Evolutionary conservation across 768 basidiomycete species (phyloP).

Genomic region (Lentinula sp.): DNA sequence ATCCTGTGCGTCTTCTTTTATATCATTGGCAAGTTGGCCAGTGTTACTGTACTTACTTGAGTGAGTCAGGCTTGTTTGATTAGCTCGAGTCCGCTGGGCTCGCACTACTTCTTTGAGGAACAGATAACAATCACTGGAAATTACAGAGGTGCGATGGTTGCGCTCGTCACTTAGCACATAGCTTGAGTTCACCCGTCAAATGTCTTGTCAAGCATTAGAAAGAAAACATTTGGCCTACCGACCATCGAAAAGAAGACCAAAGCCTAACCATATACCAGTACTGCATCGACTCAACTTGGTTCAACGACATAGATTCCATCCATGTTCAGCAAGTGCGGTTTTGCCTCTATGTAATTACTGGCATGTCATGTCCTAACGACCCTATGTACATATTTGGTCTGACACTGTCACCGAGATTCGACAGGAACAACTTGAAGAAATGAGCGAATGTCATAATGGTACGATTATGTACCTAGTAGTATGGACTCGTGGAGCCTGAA

Average conservation of each 20-base stretch:
- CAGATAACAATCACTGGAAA: background rate
- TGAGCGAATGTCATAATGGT: no score
- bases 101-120: background rate
- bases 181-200: background rate
- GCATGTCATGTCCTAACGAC: background rate
- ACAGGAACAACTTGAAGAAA: no score
- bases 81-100: background rate
- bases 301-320: no score
- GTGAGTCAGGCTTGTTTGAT: background rate
- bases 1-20: no score
- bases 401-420: no score
- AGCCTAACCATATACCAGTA: background rate
- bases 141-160: background rate
- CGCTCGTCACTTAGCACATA: background rate
- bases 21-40: background rate
- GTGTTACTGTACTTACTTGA: background rate
- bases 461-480: no score
- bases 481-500: no score
- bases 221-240: background rate
- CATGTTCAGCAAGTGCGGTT: no score
- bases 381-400: background rate
- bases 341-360: no score
- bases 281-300: no score
- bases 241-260: background rate
- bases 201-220: background rate